Evolutionary conservation across 768 basidiomycete genomes (phyloP), one percentile per base, ranked within the genome.

Genomic region (Russula emetica): DNA sequence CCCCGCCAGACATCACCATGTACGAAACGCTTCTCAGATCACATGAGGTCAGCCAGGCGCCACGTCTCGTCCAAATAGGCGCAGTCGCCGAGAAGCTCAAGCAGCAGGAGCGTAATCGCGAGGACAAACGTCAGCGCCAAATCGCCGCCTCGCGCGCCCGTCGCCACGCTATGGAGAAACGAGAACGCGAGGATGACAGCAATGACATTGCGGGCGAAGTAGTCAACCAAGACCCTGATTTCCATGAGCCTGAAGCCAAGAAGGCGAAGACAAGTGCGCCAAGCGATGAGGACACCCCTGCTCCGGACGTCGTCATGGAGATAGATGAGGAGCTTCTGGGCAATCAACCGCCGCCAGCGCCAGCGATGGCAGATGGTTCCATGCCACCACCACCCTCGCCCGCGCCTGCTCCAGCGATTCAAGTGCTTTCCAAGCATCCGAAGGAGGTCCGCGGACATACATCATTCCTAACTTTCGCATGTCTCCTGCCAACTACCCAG

Each of bases 361-460:
- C 24, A 7, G 38, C 45, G 20, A 8, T 38, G 8, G 51, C 22
- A 11, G 66, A 51, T 8, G 54, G 61, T 20, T 44, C 63, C 20
- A 58, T 64, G 61, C 62, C 67, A 44, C 53, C 66, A 32, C 54
- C 22, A 20, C 30, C 50, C 20, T 20, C 18, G 8, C 40, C 56
- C 8, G 24, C 56, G 2, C 20, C 51, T 8, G 4, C 69, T 26
- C 64, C 69, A 40, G 40, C 69, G 49, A 86, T 80, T 64, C 80
- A 83, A 61, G 84, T 80, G 64, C 76, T 87, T 52, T 85, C 89
- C 45, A 90, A 86, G 71, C 84, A 84, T 16, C 81, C 87, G 28
- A 77, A 84, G 2, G 94, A 98, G 71, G 89, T 94, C 56, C 83
- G 96, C 58, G 97, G 97, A 14, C 97, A 99, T 74, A 97, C 96